These are phyloP conservation scores for Erigeron canadensis DNA, from an alignment of 129 eudicot genomes.

Conservation along the genomic window DNA sequence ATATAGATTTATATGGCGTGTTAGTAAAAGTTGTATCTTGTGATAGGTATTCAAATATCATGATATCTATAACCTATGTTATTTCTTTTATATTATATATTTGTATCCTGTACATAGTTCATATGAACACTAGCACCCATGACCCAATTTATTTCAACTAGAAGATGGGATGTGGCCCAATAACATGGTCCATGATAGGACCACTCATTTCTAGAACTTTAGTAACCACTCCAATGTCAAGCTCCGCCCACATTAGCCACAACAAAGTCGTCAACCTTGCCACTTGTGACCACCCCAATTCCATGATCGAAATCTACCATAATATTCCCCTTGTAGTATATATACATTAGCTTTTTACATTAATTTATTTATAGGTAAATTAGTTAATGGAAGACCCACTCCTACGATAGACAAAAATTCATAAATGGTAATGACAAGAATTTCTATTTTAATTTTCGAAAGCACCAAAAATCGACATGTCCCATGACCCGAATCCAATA, in stretches of 20 bases:
- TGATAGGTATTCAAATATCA: no score
- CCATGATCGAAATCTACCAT: slow-evolving; percentile 7
- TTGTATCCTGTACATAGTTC: background rate
- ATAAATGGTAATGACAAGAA: background rate
- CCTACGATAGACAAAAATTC: no score
- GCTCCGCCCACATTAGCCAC: slow-evolving; percentile 17
- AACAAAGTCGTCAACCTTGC: slow-evolving; percentile 21
- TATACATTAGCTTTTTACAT: background rate
- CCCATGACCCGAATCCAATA: no score
- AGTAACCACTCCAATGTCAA: background rate
- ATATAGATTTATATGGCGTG: no score
- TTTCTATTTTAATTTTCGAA: no score
- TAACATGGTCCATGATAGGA: slow-evolving; percentile 32
- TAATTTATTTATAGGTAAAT: no score
- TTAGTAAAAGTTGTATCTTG: no score
- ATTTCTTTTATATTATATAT: no score
- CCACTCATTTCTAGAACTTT: slow-evolving; percentile 8
- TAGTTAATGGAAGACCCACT: no score
- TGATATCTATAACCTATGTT: no score
- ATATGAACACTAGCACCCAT: slow-evolving; percentile 8
- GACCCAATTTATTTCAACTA: slow-evolving; percentile 23
- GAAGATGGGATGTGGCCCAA: slow-evolving; percentile 32
- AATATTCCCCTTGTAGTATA: slow-evolving; percentile 14
- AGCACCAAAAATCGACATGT: background rate
- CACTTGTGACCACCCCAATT: slow-evolving; percentile 16